phyloP scores from a whole-genome alignment of 331 rosid species.

The Rosa hybrid region DNA sequence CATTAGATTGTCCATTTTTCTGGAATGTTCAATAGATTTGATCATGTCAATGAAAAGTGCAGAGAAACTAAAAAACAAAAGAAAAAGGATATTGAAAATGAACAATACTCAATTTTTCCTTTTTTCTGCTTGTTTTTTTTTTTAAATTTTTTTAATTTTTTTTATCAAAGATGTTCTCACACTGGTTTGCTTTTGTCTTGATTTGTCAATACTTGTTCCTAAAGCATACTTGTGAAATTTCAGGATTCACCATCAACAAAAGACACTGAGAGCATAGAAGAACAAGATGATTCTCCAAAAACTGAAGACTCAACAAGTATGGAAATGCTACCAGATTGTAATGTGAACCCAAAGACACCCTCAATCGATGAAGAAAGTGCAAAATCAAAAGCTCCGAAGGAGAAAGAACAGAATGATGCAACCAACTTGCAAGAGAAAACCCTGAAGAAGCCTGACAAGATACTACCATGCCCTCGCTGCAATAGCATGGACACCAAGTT shows the following conservation, averaged over 20 bases:
- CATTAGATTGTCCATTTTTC: background rate
- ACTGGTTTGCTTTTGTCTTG: background rate
- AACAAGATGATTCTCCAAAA: conserved; percentile 41
- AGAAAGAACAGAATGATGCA: conserved; percentile 50
- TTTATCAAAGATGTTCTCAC: background rate
- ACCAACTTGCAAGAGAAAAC: conserved; percentile 52
- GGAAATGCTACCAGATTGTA: conserved; percentile 29
- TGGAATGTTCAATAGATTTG: background rate
- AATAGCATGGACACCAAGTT: conserved; percentile 88
- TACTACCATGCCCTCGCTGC: conserved; percentile 86
- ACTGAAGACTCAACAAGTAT: conserved; percentile 39
- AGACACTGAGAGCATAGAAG: conserved; percentile 31
- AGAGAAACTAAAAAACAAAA: background rate
- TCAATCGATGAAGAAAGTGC: conserved; percentile 49
- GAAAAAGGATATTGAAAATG: background rate
- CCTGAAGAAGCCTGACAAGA: conserved; percentile 84
- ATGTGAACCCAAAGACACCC: conserved; percentile 58
- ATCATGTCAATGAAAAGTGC: background rate
- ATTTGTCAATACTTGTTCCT: background rate
- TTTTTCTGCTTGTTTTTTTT: background rate
- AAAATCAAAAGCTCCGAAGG: conserved; percentile 32
- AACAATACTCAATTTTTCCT: background rate
- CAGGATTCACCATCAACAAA: conserved; percentile 50
- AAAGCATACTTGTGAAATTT: conserved; percentile 20
- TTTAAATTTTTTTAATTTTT: background rate